Evolutionary conservation across 768 basidiomycete genomes (phyloP).

Genomic region (Cyclocybe cylindracea): DNA sequence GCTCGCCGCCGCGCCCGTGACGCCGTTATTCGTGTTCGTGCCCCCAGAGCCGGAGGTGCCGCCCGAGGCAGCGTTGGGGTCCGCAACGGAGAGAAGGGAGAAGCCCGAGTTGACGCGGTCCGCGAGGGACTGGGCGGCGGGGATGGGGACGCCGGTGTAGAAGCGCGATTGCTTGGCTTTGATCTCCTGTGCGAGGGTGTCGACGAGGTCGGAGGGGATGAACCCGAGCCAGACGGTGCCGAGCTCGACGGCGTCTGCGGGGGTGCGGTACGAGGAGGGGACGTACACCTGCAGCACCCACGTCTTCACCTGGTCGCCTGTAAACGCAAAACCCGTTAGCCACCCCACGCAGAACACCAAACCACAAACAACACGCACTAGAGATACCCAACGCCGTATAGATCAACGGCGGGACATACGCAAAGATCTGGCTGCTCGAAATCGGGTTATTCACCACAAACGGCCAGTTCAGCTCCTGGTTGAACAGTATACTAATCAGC

Average conservation of each 20-base stretch:
- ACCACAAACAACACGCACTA: conserved; percentile 30
- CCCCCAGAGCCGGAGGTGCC: conserved; percentile 2
- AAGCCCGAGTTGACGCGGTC: conserved; percentile 70
- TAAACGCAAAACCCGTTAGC: conserved; percentile 6
- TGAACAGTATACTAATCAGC: conserved; percentile 68
- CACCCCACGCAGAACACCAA: neutral
- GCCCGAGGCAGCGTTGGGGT: conserved; percentile 26
- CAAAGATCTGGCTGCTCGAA: conserved; percentile 78
- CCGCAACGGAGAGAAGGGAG: conserved; percentile 49
- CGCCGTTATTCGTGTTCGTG: conserved; percentile 13
- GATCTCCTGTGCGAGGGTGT: conserved; percentile 65
- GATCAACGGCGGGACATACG: conserved; percentile 55
- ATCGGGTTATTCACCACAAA: conserved; percentile 61
- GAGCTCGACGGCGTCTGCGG: conserved; percentile 48
- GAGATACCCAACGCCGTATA: conserved; percentile 30
- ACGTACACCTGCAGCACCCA: conserved; percentile 71
- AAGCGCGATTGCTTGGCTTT: conserved; percentile 60
- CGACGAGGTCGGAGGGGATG: conserved; percentile 57
- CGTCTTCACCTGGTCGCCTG: conserved; percentile 37
- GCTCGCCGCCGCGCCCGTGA: conserved; percentile 22
- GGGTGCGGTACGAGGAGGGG: conserved; percentile 53
- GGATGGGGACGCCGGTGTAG: conserved; percentile 51
- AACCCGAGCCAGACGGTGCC: conserved; percentile 74
- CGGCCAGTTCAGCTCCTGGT: conserved; percentile 59
- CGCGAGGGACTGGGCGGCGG: conserved; percentile 60